These are phyloP conservation scores for Amanita bisporigera DNA, from an alignment of 1,284 basidiomycete genomes.

Conservation along the genomic window DNA sequence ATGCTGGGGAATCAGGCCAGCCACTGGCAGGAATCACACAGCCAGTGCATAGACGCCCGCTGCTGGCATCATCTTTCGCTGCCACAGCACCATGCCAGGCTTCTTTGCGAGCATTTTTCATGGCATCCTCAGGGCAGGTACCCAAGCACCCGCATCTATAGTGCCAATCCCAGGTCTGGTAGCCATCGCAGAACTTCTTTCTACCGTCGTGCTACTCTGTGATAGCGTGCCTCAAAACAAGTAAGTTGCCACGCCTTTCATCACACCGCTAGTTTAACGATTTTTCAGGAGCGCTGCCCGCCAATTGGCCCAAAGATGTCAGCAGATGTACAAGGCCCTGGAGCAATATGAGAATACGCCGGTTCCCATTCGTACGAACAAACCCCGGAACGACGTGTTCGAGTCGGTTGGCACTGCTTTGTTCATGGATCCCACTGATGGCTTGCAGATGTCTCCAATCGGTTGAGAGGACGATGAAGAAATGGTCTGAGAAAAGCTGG, in stretches of 20 bases:
- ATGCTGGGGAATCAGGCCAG: too few species aligned
- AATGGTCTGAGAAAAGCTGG: slow-evolving; percentile 4
- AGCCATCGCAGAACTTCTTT: background rate
- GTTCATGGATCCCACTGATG: background rate
- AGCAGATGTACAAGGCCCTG: background rate
- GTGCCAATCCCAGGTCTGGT: background rate
- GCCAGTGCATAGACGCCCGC: too few species aligned
- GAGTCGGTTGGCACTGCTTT: background rate
- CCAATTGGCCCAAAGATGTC: background rate
- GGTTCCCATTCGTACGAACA: background rate
- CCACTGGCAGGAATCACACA: too few species aligned
- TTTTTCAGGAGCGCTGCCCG: slow-evolving; percentile 4
- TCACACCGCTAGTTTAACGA: background rate
- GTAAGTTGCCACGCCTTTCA: background rate
- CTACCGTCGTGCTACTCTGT: background rate
- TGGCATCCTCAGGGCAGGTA: background rate
- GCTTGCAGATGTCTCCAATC: background rate
- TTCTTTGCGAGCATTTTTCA: background rate
- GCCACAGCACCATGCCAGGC: too few species aligned
- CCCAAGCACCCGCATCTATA: background rate
- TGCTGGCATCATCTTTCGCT: too few species aligned
- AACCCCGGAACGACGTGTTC: background rate
- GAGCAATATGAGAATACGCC: background rate
- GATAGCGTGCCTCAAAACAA: slow-evolving; percentile 4
- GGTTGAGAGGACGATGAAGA: background rate